A percentile compares a stretch with the other conserved stretches of the same genome.
Conservation (phyloP, 139 green algal species). For the Chlamydomonas sphaeroides region DNA sequence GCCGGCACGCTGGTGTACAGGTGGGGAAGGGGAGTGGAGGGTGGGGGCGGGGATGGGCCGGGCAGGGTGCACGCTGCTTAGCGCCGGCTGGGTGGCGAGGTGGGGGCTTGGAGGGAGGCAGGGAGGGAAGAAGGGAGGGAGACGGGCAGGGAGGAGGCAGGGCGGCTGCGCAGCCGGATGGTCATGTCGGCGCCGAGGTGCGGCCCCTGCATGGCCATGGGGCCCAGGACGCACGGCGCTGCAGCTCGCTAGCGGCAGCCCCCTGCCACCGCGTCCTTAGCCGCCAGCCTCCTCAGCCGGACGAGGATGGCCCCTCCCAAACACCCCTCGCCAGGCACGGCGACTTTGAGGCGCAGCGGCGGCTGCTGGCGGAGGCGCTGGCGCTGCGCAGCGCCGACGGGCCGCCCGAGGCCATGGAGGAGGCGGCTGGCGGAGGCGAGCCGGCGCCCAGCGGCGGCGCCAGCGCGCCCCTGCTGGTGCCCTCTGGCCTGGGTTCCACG, state of each 20-base stretch:
- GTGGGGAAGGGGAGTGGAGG: constrained; percentile 18
- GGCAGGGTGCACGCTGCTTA: background rate
- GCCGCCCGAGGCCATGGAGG: background rate
- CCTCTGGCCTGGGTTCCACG: background rate
- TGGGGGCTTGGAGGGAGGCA: background rate
- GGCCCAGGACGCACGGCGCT: no score
- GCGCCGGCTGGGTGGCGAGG: background rate
- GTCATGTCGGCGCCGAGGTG: no score
- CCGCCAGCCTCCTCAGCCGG: no score
- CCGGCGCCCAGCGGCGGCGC: background rate
- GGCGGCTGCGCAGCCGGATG: no score
- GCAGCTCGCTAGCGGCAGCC: no score
- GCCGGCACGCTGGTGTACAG: constrained; percentile 65
- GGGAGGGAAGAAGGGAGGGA: background rate
- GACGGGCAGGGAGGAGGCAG: background rate
- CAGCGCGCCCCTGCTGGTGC: constrained; percentile 11
- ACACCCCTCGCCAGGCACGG: constrained; percentile 29
- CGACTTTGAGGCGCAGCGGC: constrained; percentile 49
- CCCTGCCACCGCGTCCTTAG: background rate
- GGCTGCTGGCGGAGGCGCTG: constrained; percentile 53
- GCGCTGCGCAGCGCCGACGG: constrained; percentile 27
- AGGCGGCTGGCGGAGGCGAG: background rate
- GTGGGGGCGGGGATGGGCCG: background rate
- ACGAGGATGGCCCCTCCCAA: background rate
- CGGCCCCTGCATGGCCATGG: no score